Percentiles rank a stretch among this genome's conserved stretches.
Conservation (phyloP, 2,329 filamentous ascomycete genomes). For the Xylariomycetidae sp. region DNA sequence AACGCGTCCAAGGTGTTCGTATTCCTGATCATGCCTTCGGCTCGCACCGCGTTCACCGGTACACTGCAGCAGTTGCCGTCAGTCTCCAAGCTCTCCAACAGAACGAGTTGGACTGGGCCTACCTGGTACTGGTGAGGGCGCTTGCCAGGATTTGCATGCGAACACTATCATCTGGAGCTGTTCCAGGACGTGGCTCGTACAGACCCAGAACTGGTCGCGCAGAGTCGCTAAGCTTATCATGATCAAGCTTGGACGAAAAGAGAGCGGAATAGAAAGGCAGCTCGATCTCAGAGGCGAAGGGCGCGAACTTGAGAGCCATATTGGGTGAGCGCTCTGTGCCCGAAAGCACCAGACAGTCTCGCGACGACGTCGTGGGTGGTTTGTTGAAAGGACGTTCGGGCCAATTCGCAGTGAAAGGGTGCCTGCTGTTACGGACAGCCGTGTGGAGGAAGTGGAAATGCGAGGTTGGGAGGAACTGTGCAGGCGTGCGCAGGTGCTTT, state of each 20-base stretch:
- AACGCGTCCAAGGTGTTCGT: constrained; percentile 95
- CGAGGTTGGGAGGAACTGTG: no score
- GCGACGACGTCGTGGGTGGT: no score
- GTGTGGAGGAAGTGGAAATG: no score
- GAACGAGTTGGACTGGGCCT: no score
- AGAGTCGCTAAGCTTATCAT: constrained; percentile 94
- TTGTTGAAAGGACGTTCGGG: no score
- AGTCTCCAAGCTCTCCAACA: constrained; percentile 10
- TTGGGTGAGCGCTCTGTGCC: constrained; percentile 7
- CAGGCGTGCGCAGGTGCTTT: no score
- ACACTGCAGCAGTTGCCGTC: constrained; percentile 41
- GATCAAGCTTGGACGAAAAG: constrained; percentile 90
- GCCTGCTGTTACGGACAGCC: no score
- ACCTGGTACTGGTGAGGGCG: constrained; percentile 79
- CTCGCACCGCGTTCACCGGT: constrained; percentile 67
- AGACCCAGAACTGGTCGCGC: constrained; percentile 79
- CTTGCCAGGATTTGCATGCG: constrained; percentile 87
- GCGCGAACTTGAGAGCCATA: constrained; percentile 63
- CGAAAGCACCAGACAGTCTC: no score
- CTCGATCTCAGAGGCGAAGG: constrained; percentile 91
- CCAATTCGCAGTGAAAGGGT: no score
- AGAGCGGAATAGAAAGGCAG: constrained; percentile 90
- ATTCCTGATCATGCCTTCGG: constrained; percentile 91
- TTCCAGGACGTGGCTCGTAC: constrained; percentile 74
- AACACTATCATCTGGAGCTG: constrained; percentile 68